A percentile compares a stretch with the other conserved stretches of the same genome.
Conservation (phyloP, 495 filamentous ascomycete genomes). For the Cetradonia linearis region DNA sequence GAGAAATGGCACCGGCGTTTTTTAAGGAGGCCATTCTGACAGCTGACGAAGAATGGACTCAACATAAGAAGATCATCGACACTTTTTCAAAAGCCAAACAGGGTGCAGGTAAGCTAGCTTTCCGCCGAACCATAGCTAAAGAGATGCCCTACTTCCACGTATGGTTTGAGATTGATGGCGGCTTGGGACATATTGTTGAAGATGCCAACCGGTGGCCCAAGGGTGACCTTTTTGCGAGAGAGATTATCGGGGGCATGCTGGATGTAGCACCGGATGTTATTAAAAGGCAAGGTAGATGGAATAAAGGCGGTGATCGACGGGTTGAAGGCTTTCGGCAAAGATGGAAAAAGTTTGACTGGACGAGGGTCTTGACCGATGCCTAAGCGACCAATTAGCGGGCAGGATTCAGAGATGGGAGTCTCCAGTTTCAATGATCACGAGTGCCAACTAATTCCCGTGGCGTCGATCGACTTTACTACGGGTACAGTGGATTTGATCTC, state of each 20-base stretch:
- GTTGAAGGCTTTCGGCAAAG: constrained; percentile 69
- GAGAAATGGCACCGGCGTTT: constrained; percentile 84
- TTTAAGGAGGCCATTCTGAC: constrained; percentile 90
- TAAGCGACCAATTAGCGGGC: constrained; percentile 17
- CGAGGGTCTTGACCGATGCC: constrained; percentile 58
- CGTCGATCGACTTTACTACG: background rate
- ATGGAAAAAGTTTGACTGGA: constrained; percentile 97
- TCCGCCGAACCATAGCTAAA: constrained; percentile 73
- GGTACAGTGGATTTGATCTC: background rate
- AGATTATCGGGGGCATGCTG: constrained; percentile 88
- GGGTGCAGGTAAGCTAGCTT: constrained; percentile 69
- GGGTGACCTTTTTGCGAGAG: constrained; percentile 87
- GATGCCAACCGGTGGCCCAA: constrained; percentile 79
- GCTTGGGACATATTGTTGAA: constrained; percentile 86
- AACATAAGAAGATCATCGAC: constrained; percentile 90
- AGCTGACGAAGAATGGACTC: constrained; percentile 84
- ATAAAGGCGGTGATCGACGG: constrained; percentile 56
- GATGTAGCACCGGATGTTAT: constrained; percentile 75
- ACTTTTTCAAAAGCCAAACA: constrained; percentile 60
- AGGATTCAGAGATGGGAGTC: background rate
- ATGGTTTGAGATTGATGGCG: constrained; percentile 89
- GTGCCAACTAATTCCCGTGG: background rate
- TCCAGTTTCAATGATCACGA: background rate
- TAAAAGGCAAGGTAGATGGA: constrained; percentile 86
- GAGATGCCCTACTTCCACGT: constrained; percentile 99